A percentile compares a stretch with the other conserved stretches of the same genome.
Evolutionary conservation across 1,139 yeast species (phyloP).

Genomic region (Suzukiozyma palmioleophila): DNA sequence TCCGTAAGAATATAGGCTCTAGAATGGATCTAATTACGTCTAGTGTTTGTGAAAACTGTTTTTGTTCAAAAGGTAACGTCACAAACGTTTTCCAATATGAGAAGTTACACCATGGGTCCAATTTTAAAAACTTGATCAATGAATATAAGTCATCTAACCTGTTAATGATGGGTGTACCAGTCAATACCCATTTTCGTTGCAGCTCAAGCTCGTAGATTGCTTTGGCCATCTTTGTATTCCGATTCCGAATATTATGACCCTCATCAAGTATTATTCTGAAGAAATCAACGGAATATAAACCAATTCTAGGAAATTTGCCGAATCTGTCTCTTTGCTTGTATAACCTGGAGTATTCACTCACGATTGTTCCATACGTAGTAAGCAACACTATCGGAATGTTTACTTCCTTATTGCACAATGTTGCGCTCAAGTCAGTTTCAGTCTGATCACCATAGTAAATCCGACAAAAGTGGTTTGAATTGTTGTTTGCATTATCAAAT

Average conservation of each 20-base stretch:
- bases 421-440: conserved; percentile 40
- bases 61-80: conserved; percentile 75
- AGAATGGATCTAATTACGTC: conserved; percentile 80
- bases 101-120: conserved; percentile 89
- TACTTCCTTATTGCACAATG: conserved; percentile 34
- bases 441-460: conserved; percentile 74
- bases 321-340: conserved; percentile 25
- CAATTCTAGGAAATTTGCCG: conserved; percentile 37
- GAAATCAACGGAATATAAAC: conserved; percentile 70
- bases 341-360: conserved; percentile 58
- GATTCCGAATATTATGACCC: conserved; percentile 85
- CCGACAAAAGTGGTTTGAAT: conserved; percentile 39
- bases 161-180: conserved; percentile 94
- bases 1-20: conserved; percentile 76
- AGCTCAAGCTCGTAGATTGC: conserved; percentile 67
- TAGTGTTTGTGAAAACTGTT: conserved; percentile 66
- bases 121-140: conserved; percentile 63
- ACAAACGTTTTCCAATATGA: conserved; percentile 88
- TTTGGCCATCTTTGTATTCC: conserved; percentile 75
- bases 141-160: conserved; percentile 83
- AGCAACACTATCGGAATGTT: conserved; percentile 68
- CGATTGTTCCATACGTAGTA: conserved; percentile 87
- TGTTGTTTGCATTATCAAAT: conserved; percentile 54
- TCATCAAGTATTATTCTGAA: conserved; percentile 84
- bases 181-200: conserved; percentile 75